Base-by-base conservation (phyloP, 768 basidiomycete genomes). In the Auricularia sp. region DNA sequence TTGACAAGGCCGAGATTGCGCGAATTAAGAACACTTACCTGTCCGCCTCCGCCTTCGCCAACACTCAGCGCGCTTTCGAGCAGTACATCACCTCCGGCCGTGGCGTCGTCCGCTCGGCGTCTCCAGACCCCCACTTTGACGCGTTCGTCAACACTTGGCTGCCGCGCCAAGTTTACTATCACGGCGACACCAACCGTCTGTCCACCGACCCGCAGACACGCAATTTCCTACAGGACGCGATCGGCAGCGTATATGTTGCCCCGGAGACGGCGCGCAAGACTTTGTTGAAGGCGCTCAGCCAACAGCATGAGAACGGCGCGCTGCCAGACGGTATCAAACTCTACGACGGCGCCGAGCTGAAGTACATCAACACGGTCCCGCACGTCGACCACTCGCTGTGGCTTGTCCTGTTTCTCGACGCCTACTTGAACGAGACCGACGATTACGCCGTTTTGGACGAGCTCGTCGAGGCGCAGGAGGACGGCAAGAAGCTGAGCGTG, bases 111-210 rank as follows among this genome's bases (percentile, higher is more conserved):
- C 18, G 56, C 56, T n/a, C 24, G 24, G 56, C 56, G 24, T 59
- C 56, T 6, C 56, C 56, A 34, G 56, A 59, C 56, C 7, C 24
- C 16, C 56, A 59, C 56, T 59, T 59, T 24, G 56, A 59, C 56
- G 56, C 56, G 24, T 59, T 59, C 56, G 24, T 59, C 24, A 59
- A 59, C 56, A 59, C 56, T 4, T 59, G 56, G 56, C 24, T 59
- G 29, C 56, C 56, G 8, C 56, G 56, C 56, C 56, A 59, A 18
- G 56, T 59, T 7, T 59, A 59, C 56, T 59, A 59, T 18, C 56
- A 59, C 56, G 56, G 56, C 29, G 56, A 59, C 56, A 59, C 56
- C 56, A 59, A 59, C 56, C 56, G 56, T 29, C 34, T 59, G 56
- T 59, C 56, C 24, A 59, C 56, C 6, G 56, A 59, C 18, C 56